phyloP scores from a whole-genome alignment of 2,329 filamentous ascomycete species.

The Aspergillus unguis region DNA sequence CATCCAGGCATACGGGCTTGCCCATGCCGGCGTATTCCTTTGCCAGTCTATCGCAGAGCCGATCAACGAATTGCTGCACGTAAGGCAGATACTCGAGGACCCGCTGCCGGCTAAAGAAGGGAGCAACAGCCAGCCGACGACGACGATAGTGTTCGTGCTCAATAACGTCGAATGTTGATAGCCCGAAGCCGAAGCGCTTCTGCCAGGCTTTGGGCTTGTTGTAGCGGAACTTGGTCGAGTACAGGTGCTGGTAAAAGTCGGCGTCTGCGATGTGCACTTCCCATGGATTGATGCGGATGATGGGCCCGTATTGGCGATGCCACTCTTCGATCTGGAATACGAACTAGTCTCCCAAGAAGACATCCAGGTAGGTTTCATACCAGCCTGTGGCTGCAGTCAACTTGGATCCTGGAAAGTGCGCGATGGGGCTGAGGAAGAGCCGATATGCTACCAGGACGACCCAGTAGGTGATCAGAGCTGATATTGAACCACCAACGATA shows the following conservation, averaged over 20 bases:
- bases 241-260: neutral
- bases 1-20: neutral
- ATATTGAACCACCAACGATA: too few relatives aligned
- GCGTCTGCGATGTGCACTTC: neutral
- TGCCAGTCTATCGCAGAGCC: neutral
- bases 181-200: neutral
- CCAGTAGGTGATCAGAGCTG: too few relatives aligned
- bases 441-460: neutral
- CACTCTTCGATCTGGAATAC: neutral
- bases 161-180: neutral
- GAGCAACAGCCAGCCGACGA: neutral
- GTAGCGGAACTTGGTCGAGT: neutral
- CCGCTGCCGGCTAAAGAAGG: neutral
- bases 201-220: neutral
- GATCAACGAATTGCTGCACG: neutral
- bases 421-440: neutral
- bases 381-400: neutral
- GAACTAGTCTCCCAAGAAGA: neutral
- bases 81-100: neutral
- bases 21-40: neutral
- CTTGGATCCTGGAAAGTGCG: neutral
- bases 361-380: neutral
- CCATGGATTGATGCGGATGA: neutral
- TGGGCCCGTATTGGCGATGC: neutral
- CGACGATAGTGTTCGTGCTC: neutral